phyloP scores from a whole-genome alignment of 2,329 filamentous ascomycete genomes.

The Helotiales sp. region DNA sequence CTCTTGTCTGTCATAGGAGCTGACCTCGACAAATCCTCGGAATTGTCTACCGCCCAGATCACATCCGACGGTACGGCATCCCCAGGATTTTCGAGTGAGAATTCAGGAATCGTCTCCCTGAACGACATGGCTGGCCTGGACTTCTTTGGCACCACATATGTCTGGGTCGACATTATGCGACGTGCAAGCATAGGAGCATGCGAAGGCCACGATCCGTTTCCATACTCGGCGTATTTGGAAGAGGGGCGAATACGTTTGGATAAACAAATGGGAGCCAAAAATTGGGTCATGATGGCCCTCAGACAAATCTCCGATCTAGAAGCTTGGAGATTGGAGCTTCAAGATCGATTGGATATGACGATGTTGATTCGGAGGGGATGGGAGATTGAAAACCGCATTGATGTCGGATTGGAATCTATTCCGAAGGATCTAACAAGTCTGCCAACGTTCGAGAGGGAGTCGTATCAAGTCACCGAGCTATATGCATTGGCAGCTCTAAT shows the following conservation, averaged over 20 bases:
- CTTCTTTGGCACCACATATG: constrained; percentile 9
- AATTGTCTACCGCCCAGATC: not conserved
- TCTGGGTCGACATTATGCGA: constrained; percentile 14
- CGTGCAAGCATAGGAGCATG: constrained; percentile 2
- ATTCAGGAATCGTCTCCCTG: not conserved
- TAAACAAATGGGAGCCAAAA: constrained; percentile 12
- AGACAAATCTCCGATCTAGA: constrained; percentile 8
- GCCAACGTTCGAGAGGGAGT: not conserved
- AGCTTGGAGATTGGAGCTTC: constrained; percentile 8
- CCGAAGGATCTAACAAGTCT: not conserved
- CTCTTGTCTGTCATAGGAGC: constrained; percentile 10
- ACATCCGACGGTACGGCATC: not conserved
- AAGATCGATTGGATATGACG: not conserved
- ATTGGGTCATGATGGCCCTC: constrained; percentile 14
- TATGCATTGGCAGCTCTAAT: constrained; percentile 8
- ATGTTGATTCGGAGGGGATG: constrained; percentile 1
- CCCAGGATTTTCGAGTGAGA: not conserved
- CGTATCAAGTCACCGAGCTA: constrained; percentile 2
- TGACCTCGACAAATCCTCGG: constrained; percentile 2
- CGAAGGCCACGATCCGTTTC: not conserved
- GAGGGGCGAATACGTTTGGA: constrained; percentile 4
- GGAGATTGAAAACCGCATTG: constrained; percentile 19
- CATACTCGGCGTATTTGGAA: constrained; percentile 7
- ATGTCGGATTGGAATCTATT: constrained; percentile 1
- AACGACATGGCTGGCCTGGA: constrained; percentile 4